Evolutionary conservation across 2,329 filamentous ascomycete species (phyloP), one percentile per base, ranked within the genome.

Genomic region (Penicillium nordicum): DNA sequence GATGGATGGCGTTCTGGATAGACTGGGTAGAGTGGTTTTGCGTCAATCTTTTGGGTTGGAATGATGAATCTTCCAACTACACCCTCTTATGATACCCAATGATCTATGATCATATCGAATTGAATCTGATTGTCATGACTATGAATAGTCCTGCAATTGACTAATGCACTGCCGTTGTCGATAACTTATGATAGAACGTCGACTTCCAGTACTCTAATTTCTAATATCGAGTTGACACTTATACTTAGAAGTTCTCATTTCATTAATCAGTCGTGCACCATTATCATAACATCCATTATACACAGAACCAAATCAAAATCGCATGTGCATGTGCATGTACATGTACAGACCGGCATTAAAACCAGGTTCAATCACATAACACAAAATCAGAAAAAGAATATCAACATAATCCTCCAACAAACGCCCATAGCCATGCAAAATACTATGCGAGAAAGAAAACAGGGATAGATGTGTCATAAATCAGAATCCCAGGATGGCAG

Each of bases 81-180:
- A 4, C 44, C 25, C 41, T 49, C 18, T 44, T 57, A 57, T 57
- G 60, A 62, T 62, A 59, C 59, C 58, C 49, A 53, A 25, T 48
- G 43, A 53, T 54, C 43, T 23, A 50, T 56, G 45, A 46, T 46
- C n/a, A n/a, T 18, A 41, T 30, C 11, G 12, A 41, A 36, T 51
- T 4, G 7, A 18, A 18, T 36, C 7, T 34, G 18, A 21, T 36
- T 3, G 10, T 32, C 12, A 11, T 30, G 18, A n/a, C 4, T 23
- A 32, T 21, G 8, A 30, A 36, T 27, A 9, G 43, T 34, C 7
- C 14, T 43, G 23, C 12, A 10, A 21, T 23, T 34, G 12, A 30
- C 29, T 27, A 9, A 32, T 44, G 16, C 14, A 27, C 38, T 21
- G 21, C 18, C 23, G 11, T 18, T n/a, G 30, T 5, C 14, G 5